Base-by-base conservation (phyloP, 208 protist species). In the Phytomonas serpens region DNA sequence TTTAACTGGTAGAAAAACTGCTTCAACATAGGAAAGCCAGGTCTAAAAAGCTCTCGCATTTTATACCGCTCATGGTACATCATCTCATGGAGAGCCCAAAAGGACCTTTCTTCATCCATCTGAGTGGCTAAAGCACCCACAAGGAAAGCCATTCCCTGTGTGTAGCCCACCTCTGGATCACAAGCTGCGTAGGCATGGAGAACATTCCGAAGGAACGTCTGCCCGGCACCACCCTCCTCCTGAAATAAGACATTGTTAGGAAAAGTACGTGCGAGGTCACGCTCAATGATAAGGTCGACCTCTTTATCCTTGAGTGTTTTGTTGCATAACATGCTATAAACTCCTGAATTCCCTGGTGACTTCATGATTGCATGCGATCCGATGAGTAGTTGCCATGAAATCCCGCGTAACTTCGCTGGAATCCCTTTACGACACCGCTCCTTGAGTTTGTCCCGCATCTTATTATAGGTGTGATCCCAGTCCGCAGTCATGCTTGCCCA, bases 61-160 rank as follows among this genome's bases (percentile, higher is more conserved):
- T 87, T 83, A 73, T 93, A 95, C 19, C 82, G 80, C 61, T 84
- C 76, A 64, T 85, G 76, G 74, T 96, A 81, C 92, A 98, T 97
- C 65, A 98, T 75, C 68, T 82, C 73, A 67, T 93, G 83, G 40
- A 98, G 75, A 23, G 83, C 82, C 92, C 95, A 98, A 78, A 98
- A 98, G 64, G 86, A 87, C 75, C 97, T 90, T 74, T 97, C 92
- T 75, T 97, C 90, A 16, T 73, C 82, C 87, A 97, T 91, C 69
- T 97, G 90, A 61, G 90, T 95, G 0, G 93, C 93, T 29, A 97
- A 79, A 2, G 88, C 85, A 5, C 81, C 92, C 61, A 95, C 92
- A 64, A 98, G 77, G 69, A 98, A 98, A 30, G 78, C 90, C 95
- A 98, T 98, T 27, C 95, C 95, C 77, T 98, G 95, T 71, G 93